Base-by-base conservation (phyloP, 371 early-diverging fungal genomes). In the Rhizopus arrhizus region DNA sequence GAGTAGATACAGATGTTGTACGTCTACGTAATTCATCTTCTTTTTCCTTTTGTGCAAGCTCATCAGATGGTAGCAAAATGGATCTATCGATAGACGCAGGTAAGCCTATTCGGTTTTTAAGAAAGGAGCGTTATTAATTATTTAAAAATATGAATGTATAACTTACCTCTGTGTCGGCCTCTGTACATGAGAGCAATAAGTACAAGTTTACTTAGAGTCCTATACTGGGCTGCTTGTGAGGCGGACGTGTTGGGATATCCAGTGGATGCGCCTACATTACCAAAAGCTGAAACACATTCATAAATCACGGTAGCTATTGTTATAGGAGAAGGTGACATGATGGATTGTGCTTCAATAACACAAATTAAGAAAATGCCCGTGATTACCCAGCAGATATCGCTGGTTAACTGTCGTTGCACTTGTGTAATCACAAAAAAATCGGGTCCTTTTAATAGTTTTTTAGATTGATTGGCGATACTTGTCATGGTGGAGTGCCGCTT, bases 1-100 rank as follows among this genome's bases (percentile, higher is more conserved):
- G 22, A 0, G 56, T 29, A 4, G 70, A 70, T n/a, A 54, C 53
- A 13, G 57, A 58, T 0, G 71, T 51, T 9, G 56, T 53, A 46
- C 72, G 32, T 69, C 73, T 62, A 59, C 64, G 59, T 16, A 59
- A 34, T 13, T 69, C 58, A 34, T 69, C 61, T 52, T 73, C 66
- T 52, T 61, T 63, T 62, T 73, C 73, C 8, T 63, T 66, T 43
- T 66, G 50, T n/a, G 61, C 66, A n/a, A 69, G 38, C 47, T 61
- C 49, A 35, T 69, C 80, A 22, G 77, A 76, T 9, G 80, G 80
- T 34, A 79, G 53, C 15, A 79, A 50, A 10, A 79, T 73, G 33
- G 80, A 76, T 41, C 80, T 66, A 71, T 79, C 80, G 49, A 79
- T 79, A 22, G 76, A 68, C 3, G 72, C 72, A 10, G 80, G 80